These are phyloP conservation scores for Stephanocyclus meneghinianus DNA, from an alignment of 352 stramenopile species.

Conservation along the genomic window DNA sequence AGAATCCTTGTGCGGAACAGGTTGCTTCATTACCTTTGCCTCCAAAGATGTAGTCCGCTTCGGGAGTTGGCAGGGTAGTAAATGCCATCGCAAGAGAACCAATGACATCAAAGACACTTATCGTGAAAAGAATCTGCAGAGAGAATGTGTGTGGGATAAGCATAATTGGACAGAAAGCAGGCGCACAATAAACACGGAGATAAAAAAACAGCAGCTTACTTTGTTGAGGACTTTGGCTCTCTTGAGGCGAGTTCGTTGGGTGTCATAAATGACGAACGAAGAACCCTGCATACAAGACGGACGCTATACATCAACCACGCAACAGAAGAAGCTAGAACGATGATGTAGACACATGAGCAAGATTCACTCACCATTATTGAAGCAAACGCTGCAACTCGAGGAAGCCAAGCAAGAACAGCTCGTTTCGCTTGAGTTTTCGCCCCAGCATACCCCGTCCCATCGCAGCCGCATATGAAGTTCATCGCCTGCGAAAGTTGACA, in stretches of 20 bases:
- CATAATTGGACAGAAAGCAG: no score
- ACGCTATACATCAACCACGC: background rate
- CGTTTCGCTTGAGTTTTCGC: constrained; percentile 4
- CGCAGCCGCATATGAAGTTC: constrained; percentile 17
- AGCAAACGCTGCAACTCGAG: constrained; percentile 1
- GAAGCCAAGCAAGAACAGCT: constrained; percentile 5
- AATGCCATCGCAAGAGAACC: constrained; percentile 20
- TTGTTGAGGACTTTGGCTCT: constrained; percentile 7
- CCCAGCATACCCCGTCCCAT: constrained; percentile 8
- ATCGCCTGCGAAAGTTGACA: background rate
- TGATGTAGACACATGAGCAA: background rate
- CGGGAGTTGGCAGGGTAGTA: constrained; percentile 28
- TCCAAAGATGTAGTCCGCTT: constrained; percentile 24
- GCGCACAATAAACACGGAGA: no score
- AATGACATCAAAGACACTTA: constrained; percentile 23
- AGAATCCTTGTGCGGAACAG: constrained; percentile 58
- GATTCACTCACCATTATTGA: background rate
- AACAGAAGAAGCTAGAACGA: background rate
- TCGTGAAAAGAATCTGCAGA: background rate
- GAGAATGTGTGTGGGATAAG: no score
- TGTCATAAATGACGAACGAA: constrained; percentile 16
- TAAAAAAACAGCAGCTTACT: background rate
- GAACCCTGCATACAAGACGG: constrained; percentile 6
- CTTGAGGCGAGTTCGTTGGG: background rate
- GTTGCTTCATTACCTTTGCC: constrained; percentile 43